Conservation (phyloP, 805 yeast genomes). For the Starmerella khaoyaiensis region DNA sequence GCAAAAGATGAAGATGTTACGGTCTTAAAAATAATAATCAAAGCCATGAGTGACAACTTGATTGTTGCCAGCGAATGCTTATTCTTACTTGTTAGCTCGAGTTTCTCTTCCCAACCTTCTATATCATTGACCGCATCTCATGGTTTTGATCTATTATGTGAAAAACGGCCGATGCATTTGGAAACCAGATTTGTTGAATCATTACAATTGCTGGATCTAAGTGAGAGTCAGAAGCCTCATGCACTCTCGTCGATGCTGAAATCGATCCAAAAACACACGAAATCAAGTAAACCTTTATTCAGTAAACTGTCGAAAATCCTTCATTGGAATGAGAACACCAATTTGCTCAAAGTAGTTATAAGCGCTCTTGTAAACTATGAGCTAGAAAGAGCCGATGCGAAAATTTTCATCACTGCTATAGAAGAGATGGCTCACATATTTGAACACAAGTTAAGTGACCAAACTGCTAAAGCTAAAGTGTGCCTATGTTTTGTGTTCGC, state of each 20-base stretch:
- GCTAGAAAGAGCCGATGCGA: constrained; percentile 11
- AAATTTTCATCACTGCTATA: neutral
- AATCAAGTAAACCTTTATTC: constrained; percentile 4
- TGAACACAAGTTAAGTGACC: constrained; percentile 3
- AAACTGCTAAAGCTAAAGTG: neutral
- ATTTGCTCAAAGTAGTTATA: constrained; percentile 2
- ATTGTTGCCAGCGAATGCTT: constrained; percentile 14
- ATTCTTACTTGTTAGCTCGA: constrained; percentile 5
- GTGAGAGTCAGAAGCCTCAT: neutral
- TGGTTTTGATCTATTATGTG: constrained; percentile 2
- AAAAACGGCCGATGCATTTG: constrained; percentile 8
- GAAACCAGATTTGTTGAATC: constrained; percentile 12
- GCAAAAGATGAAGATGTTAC: constrained; percentile 2
- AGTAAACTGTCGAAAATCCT: constrained; percentile 3
- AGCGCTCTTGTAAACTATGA: constrained; percentile 3
- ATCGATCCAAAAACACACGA: no score
- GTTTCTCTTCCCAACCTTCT: constrained; percentile 6
- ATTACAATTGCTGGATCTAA: neutral
- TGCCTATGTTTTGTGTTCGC: constrained; percentile 7
- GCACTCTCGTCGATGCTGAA: neutral
- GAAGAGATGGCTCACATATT: constrained; percentile 7
- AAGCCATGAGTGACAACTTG: constrained; percentile 14
- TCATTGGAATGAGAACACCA: neutral
- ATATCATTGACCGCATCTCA: constrained; percentile 13
- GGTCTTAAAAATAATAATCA: constrained; percentile 10